Evolutionary conservation across 257 asterid species (phyloP).

Genomic region (Eustoma russellianum): DNA sequence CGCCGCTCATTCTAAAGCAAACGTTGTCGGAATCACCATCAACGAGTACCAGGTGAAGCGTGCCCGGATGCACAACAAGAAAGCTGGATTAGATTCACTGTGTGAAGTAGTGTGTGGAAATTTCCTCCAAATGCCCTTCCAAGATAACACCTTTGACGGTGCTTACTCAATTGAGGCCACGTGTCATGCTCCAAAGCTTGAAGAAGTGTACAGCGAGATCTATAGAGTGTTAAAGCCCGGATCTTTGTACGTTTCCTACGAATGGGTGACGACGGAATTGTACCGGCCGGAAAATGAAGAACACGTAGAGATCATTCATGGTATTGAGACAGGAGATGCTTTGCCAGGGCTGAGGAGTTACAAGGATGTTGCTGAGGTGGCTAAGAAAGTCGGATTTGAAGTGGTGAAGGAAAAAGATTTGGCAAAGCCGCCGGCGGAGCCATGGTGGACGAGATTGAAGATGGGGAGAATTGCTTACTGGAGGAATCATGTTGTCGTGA

Average conservation of each 20-base stretch:
- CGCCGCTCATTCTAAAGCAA: background rate
- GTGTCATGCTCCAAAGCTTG: slow-evolving; percentile 4
- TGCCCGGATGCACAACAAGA: background rate
- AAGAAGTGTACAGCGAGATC: slow-evolving; percentile 2
- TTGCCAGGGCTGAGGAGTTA: slow-evolving; percentile 4
- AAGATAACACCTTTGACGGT: slow-evolving; percentile 1
- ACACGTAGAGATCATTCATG: slow-evolving; percentile 1
- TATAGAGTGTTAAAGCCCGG: slow-evolving; percentile 1
- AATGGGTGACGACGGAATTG: slow-evolving; percentile 2
- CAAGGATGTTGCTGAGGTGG: background rate
- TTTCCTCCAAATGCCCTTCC: slow-evolving; percentile 3
- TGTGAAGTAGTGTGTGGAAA: slow-evolving; percentile 1
- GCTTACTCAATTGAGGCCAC: slow-evolving; percentile 6
- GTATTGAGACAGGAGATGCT: background rate
- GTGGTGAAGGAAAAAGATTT: slow-evolving; percentile 1
- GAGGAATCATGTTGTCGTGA: background rate
- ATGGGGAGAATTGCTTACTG: background rate
- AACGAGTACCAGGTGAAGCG: slow-evolving; percentile 9
- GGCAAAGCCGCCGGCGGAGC: background rate
- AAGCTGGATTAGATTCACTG: slow-evolving; percentile 1
- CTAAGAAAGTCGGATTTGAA: slow-evolving; percentile 3
- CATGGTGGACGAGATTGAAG: slow-evolving; percentile 5
- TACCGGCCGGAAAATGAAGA: background rate
- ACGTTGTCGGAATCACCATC: slow-evolving; percentile 3
- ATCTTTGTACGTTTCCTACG: background rate